These are phyloP conservation scores for Metarhizium anisopliae DNA, from an alignment of 2,329 filamentous ascomycete species.

Conservation along the genomic window DNA sequence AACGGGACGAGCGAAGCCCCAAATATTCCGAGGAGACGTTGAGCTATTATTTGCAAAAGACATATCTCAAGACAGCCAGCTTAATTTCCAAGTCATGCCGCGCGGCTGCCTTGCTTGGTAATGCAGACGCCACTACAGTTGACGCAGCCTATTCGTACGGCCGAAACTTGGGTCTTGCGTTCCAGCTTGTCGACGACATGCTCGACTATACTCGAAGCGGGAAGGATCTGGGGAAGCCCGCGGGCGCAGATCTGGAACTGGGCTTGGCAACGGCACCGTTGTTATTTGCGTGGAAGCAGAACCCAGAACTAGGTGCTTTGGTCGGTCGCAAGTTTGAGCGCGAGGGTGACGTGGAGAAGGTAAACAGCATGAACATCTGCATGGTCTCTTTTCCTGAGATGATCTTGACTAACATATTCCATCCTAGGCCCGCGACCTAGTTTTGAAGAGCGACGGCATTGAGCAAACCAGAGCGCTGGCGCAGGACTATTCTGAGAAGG, in stretches of 20 bases:
- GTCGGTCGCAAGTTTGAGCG: slow-evolving; percentile 84
- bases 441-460: slow-evolving; percentile 74
- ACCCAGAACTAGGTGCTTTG: slow-evolving; percentile 72
- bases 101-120: slow-evolving; percentile 77
- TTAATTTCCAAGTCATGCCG: slow-evolving; percentile 95
- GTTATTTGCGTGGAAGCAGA: slow-evolving; percentile 90
- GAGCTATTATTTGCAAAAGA: slow-evolving; percentile 94
- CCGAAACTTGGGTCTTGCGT: slow-evolving; percentile 86
- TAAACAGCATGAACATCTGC: slow-evolving; percentile 33
- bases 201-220: slow-evolving; percentile 88
- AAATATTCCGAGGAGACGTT: slow-evolving; percentile 82
- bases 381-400: not conserved
- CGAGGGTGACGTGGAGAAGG: slow-evolving; percentile 76
- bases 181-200: slow-evolving; percentile 97
- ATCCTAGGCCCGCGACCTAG: slow-evolving; percentile 74
- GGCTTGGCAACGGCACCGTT: slow-evolving; percentile 90
- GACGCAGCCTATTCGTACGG: slow-evolving; percentile 90
- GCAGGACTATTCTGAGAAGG: slow-evolving; percentile 82
- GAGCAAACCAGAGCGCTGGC: slow-evolving; percentile 87
- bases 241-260: slow-evolving; percentile 86
- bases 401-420: not conserved
- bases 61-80: slow-evolving; percentile 92
- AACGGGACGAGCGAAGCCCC: slow-evolving; percentile 74
- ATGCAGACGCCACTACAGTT: slow-evolving; percentile 66
- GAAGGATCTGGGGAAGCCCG: slow-evolving; percentile 83